Evolutionary conservation across 495 filamentous ascomycete genomes (phyloP), one percentile per base, ranked within the genome.

Genomic region (Podospora pseudoanserina): DNA sequence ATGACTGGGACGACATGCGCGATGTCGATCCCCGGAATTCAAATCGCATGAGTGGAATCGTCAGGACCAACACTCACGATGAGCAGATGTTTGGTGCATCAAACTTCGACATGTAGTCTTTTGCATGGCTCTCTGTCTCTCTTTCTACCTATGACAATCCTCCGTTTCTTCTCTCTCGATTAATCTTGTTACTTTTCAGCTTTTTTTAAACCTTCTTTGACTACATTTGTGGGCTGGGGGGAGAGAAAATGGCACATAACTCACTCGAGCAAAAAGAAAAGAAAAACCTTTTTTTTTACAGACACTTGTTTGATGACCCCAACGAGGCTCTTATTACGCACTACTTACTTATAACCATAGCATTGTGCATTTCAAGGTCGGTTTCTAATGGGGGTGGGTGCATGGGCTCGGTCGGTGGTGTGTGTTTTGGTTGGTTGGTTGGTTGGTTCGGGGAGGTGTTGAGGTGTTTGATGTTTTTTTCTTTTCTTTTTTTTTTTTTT

Each of bases 81-180:
- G 91, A 93, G 70, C 88, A 87, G 63, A 86, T 92, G 73, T 92
- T 93, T 79, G 90, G 90, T 74, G 84, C 86, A 62, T 85, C 87
- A 49, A 88, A 89, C 70, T 93, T 93, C 81, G 90, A 92, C 70
- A 75, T 72, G 68, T 72, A 66, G 69, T 65, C 49, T 60, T 23
- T 23, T 30, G 56, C 61, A 65, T 65, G 65, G 34, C 15, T 26
- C 19, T 60, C n/a, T 58, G 6, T 20, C 54, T 18, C 19, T 20
- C 54, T 32, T 11, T 49, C 39, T 49, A 49, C 39, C 39, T 49
- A 49, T 49, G 9, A 49, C 39, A 11, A 3, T 54, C 27, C 28
- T 68, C 65, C 5, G 61, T 56, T 60, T 32, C 54, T 60, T 32
- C 54, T 49, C 9, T 49, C 9, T 64, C 39, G 39, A 49, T 49